Base-by-base conservation (phyloP, 2,329 filamentous ascomycete genomes). In the Ilyonectria robusta region DNA sequence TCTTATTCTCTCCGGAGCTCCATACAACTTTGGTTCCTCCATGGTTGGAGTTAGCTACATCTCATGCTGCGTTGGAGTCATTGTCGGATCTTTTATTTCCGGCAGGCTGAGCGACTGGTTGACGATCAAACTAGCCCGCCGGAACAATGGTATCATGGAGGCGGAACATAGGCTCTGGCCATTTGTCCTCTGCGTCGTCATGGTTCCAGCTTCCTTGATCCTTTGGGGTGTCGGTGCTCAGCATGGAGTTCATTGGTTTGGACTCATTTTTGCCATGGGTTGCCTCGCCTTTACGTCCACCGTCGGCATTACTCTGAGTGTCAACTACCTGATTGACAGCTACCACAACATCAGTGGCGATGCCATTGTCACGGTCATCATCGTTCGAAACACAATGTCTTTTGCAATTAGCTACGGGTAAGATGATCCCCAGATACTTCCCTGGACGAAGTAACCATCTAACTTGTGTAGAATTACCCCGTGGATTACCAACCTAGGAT, bases 91-190 rank as follows among this genome's bases (percentile, higher is more conserved):
- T 1, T 61, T 62, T 8, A 19, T 72, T 2, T 80, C 81, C 0
- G 81, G 81, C 6, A 68, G 76, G 6, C 71, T 82, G 26, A 80
- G 79, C 17, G 82, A 84, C 65, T 78, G 78, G 65, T 75, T 82
- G 29, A 77, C 81, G 1, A 77, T 84, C 21, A 78, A 76, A 31
- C 72, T 81, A 1, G 80, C 82, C 0, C 80, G 82, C 5, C 78
- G 77, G 13, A 84, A 84, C 65, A 75, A 78, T 15, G 82, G 82
- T 4, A 76, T 84, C 9, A 79, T 78, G 54, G 82, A 84, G 60
- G 77, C 82, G 0, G 82, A 84, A 58, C 79, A 83, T 37, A 77
- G 82, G 1, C 71, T 84, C 1, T 84, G 82, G 83, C 77, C 81
- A 1, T 80, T 83, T 37, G 55, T 75, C 6, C 65, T 77, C 8